Conservation (phyloP, 1,284 basidiomycete species). For the Pascua guehoae region DNA sequence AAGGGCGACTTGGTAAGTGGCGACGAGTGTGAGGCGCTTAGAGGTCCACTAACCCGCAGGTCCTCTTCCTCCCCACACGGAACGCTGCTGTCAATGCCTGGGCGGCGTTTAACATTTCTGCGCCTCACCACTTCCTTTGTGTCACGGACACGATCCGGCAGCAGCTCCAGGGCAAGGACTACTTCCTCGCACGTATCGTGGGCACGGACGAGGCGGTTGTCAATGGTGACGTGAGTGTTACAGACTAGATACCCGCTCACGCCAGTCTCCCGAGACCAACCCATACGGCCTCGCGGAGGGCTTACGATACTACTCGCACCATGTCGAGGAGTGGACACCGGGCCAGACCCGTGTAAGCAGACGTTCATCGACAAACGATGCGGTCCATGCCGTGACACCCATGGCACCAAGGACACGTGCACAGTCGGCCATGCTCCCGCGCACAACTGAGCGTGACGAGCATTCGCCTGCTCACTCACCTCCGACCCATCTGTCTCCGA, state of each 20-base stretch:
- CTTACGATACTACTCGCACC: conserved; percentile 86
- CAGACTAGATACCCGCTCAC: conserved; percentile 30
- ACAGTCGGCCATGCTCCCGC: background rate
- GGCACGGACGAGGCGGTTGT: conserved; percentile 82
- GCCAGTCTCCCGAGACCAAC: conserved; percentile 51
- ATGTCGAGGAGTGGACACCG: conserved; percentile 86
- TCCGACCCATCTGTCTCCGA: background rate
- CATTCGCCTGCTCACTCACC: background rate
- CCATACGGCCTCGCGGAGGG: conserved; percentile 70
- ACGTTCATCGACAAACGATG: conserved; percentile 5
- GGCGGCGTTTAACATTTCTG: conserved; percentile 97
- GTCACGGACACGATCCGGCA: conserved; percentile 78
- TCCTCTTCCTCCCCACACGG: conserved; percentile 89
- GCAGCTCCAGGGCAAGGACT: conserved; percentile 79
- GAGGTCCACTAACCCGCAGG: conserved; percentile 13
- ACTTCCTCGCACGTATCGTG: conserved; percentile 89
- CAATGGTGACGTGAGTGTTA: conserved; percentile 62
- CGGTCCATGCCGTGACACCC: background rate
- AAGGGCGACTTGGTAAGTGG: conserved; percentile 72
- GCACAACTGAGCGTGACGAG: background rate
- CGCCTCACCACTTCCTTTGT: conserved; percentile 94
- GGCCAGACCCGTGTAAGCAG: background rate
- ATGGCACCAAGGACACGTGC: background rate
- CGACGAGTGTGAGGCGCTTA: conserved; percentile 14
- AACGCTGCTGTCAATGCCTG: conserved; percentile 88